Base-by-base conservation (phyloP, 345 rosid genomes). In the Populus simonii region DNA sequence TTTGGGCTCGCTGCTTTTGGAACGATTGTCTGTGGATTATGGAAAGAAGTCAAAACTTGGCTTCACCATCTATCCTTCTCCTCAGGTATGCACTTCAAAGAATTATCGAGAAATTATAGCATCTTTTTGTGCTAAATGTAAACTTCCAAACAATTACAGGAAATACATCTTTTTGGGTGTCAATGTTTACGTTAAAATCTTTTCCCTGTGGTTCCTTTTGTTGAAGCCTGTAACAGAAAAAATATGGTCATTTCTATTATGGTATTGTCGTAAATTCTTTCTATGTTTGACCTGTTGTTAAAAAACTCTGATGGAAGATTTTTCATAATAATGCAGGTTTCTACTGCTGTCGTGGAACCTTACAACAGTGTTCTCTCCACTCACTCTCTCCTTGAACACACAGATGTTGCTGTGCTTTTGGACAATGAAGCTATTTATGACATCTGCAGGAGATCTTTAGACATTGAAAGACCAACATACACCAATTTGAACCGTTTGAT, bases 1-100 rank as follows among this genome's bases (percentile, higher is more conserved):
- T 76, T 83, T 91, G 82, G 93, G 96, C 55, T 93, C 97, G 10
- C 74, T 91, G 57, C 90, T 93, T 49, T 79, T 93, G 89, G 97
- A 93, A 80, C 91, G 93, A 65, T 85, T 93, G 75, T 91, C 96
- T 16, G 94, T 93, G 11, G 97, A 93, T 81, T 93, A 93, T 82
- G 96, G 96, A 83, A 93, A 93, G 92, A 93, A 93, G 81, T 91
- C 96, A 16, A 93, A 93, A 73, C 88, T 93, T 29, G 96, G 93
- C 69, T 93, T 93, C 91, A 88, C 92, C 78, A 89, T 93, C 76
- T 93, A 76, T 74, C 94, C 96, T 73, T 93, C 96, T 73, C 98
- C 96, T 76, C 92, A 90, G 96, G 96, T 90, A 80, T 31, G 33
- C 49, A 53, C 62, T 36, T 66, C 38, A 36, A 51, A 57, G 51